Evolutionary conservation across 2,329 filamentous ascomycete genomes (phyloP), one percentile per base, ranked within the genome.

Genomic region (Colletotrichum eremochloae): DNA sequence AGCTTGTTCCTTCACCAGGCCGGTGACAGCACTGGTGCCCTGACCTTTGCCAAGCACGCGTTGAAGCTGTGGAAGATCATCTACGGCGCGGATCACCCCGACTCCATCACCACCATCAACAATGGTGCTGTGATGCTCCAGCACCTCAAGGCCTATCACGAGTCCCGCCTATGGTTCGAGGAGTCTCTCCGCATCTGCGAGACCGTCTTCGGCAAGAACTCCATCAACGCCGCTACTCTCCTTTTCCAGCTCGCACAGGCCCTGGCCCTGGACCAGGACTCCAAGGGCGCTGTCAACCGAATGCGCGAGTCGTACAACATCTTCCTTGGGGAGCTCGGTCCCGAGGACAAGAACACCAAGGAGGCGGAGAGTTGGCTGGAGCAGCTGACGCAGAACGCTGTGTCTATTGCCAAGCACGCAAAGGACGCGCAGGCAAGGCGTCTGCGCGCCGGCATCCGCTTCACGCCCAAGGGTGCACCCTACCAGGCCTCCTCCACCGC

Each of bases 91-190:
- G 93, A 94, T 78, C 96, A 99, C 83, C 96, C 96, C 3, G 96
- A 99, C 84, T 97, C 95, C 11, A 98, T 99, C 83, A 99, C 97
- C 11, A 98, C 96, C 20, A 93, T 98, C 83, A 99, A 98, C 89
- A 99, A 99, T 79, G 96, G 94, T 29, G 96, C 96, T 9, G 96
- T 99, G 72, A 99, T 99, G 96, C 90, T 99, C 71, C 96, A 99
- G 83, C 92, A 95, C 68, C 89, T 98, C 77, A 97, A 98, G 87
- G 92, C 93, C 73, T 99, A 97, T 85, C 92, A 96, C 77, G 94
- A 97, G 83, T 98, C 96, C 57, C 92, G 96, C 63, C 88, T 96
- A 74, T 99, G 96, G 96, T 99, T 99, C 80, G 96, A 98, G 83
- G 93, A 94, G 75, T 97, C 95, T 12, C 90, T 98, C 63, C 88